Evolutionary conservation across 225 moss, liverwort and hornwort species (phyloP).

Genomic region (Antitrichia curtipendula): DNA sequence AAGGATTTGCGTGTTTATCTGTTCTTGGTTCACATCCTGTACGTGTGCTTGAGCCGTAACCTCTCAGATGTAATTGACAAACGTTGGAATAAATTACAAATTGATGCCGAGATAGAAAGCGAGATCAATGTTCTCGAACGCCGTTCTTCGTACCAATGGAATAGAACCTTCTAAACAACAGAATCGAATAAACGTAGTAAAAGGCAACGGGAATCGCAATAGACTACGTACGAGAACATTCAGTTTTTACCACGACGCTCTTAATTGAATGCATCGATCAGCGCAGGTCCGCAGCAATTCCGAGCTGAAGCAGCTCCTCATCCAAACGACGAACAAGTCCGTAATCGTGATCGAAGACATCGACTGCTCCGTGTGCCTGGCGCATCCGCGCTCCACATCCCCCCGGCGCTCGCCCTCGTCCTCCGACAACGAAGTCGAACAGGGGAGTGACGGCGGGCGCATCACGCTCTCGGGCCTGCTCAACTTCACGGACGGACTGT

Average conservation of each 20-base stretch:
- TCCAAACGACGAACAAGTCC: constrained; percentile 64
- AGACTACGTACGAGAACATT: too few relatives aligned
- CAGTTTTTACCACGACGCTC: background rate
- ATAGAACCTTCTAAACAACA: background rate
- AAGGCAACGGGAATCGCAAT: background rate
- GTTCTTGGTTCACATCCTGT: background rate
- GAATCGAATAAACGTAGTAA: too few relatives aligned
- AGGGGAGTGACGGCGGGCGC: constrained; percentile 19
- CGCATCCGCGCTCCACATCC: constrained; percentile 26
- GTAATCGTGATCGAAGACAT: constrained; percentile 86
- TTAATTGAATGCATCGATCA: background rate
- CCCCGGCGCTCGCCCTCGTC: background rate
- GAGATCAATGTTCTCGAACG: background rate
- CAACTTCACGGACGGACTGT: constrained; percentile 76
- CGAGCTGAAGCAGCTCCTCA: constrained; percentile 44
- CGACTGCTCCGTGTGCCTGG: constrained; percentile 60
- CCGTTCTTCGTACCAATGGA: background rate
- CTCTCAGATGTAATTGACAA: background rate
- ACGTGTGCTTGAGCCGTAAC: background rate
- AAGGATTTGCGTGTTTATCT: background rate
- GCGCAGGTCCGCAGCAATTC: constrained; percentile 36
- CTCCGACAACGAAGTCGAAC: background rate
- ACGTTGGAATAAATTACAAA: background rate
- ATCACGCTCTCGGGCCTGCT: constrained; percentile 75
- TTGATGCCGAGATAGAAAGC: background rate